Base-by-base conservation (phyloP, 148 eudicot genomes). In the Rhododendron williamsianum region DNA sequence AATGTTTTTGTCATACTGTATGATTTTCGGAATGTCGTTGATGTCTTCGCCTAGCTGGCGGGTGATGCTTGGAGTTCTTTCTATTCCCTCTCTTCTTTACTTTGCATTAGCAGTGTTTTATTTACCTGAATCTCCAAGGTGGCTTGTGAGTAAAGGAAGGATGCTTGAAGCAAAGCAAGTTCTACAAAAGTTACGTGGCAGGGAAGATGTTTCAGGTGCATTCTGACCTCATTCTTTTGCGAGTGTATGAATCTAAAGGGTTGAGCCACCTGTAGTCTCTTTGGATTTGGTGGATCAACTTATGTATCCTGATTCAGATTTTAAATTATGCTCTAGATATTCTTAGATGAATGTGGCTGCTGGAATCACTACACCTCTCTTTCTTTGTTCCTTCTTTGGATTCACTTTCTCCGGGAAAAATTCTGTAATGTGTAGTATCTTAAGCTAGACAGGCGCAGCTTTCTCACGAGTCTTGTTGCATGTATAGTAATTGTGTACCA, bases 101-200 rank as follows among this genome's bases (percentile, higher is more conserved):
- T 94, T 96, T 83, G 80, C 80, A 7, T 89, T 92, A 46, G 88
- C 92, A 3, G 87, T 96, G 77, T 91, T 93, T 25, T 96, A 74
- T 89, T 91, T 96, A 86, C 98, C 99, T 74, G 99, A 96, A 90
- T 96, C 99, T 54, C 99, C 99, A 11, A 81, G 99, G 84, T 96
- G 99, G 99, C 97, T 96, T 69, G 98, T 96, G 51, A 96, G 98
- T 84, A 96, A 96, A 89, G 99, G 98, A 60, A 93, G 87, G 89
- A 94, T 96, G 98, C 15, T 67, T n/a, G 98, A 96, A 90, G 98
- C 99, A 1, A 94, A 92, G 89, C 86, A 81, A 80, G 99, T 96
- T 91, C 87, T 96, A 76, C 96, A 91, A 85, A 87, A 85, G 86
- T 85, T 96, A 78, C 96, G 99, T 79, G 99, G 98, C 85, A 87